These are phyloP conservation scores for Hordeum pubiflorum DNA, from an alignment of 202 grass and related monocot genomes.

Conservation along the genomic window DNA sequence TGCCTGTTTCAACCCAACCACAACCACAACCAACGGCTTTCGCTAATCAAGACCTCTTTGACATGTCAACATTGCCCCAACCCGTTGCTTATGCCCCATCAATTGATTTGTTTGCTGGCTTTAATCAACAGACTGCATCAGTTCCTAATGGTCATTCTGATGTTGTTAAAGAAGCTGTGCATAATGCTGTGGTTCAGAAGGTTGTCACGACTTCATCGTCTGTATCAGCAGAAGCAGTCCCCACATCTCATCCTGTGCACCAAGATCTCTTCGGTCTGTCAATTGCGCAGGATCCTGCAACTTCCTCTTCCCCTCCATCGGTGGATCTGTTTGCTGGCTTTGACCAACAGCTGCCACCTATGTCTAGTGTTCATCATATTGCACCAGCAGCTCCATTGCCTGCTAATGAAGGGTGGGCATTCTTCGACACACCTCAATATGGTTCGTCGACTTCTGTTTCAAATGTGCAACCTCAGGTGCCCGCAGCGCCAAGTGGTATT, in stretches of 20 bases:
- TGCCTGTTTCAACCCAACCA: constrained; percentile 21
- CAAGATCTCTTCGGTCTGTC: constrained; percentile 39
- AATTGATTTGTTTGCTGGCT: constrained; percentile 63
- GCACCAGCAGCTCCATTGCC: constrained; percentile 23
- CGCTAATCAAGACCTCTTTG: constrained; percentile 31
- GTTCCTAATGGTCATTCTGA: constrained; percentile 27
- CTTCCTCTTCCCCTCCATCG: constrained; percentile 24
- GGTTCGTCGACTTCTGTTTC: constrained; percentile 22
- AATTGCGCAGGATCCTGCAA: constrained; percentile 17
- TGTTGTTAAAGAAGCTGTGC: constrained; percentile 33
- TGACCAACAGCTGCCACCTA: constrained; percentile 40
- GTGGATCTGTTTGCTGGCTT: constrained; percentile 68
- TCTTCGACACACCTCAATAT: constrained; percentile 54
- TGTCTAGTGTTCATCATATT: constrained; percentile 38
- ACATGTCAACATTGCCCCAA: constrained; percentile 27
- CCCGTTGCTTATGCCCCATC: constrained; percentile 18
- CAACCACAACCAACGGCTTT: constrained; percentile 29
- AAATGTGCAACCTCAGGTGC: constrained; percentile 25
- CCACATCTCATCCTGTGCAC: constrained; percentile 25
- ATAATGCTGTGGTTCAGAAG: constrained; percentile 35
- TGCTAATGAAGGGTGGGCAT: constrained; percentile 82
- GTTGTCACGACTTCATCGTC: constrained; percentile 19
- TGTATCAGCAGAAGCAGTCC: constrained; percentile 20
- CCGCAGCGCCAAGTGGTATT: constrained; percentile 16
- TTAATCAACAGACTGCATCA: constrained; percentile 41